Evolutionary conservation across 2,329 filamentous ascomycete species (phyloP).

Genomic region (Penicillium frequentans): DNA sequence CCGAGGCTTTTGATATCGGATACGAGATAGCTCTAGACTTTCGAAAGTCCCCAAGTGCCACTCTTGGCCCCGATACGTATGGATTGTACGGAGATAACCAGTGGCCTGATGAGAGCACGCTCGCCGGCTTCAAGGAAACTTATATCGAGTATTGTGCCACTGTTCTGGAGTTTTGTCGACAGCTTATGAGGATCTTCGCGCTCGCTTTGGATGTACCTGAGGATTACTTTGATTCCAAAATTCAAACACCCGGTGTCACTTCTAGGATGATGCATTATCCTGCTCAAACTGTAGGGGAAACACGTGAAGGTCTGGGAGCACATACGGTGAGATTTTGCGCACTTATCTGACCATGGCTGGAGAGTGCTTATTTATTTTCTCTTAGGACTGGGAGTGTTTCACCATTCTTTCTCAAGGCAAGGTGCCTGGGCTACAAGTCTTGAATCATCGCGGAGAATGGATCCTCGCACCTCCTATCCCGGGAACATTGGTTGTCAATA

Average conservation of each 20-base stretch:
- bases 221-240: slow-evolving; percentile 37
- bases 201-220: slow-evolving; percentile 41
- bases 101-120: slow-evolving; percentile 18
- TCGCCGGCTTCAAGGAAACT: slow-evolving; percentile 16
- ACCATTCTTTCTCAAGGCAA: slow-evolving; percentile 44
- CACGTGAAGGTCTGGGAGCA: slow-evolving; percentile 41
- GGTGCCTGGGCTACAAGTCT: slow-evolving; percentile 38
- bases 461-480: slow-evolving; percentile 25
- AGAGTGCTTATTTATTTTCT: neutral
- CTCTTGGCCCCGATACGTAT: slow-evolving; percentile 17
- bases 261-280: slow-evolving; percentile 45
- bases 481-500: slow-evolving; percentile 31
- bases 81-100: slow-evolving; percentile 25
- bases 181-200: slow-evolving; percentile 40
- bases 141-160: slow-evolving; percentile 22
- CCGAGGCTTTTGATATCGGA: slow-evolving; percentile 28
- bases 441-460: slow-evolving; percentile 32
- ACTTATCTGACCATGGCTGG: neutral
- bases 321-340: slow-evolving; percentile 32
- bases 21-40: slow-evolving; percentile 25
- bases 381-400: slow-evolving; percentile 40
- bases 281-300: slow-evolving; percentile 34
- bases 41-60: slow-evolving; percentile 5
- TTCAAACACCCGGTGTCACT: slow-evolving; percentile 35
- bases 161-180: slow-evolving; percentile 15